A percentile compares a stretch with the other conserved stretches of the same genome.
Evolutionary conservation across 208 protist species (phyloP).

Genomic region (Acanthamoeba royreba): DNA sequence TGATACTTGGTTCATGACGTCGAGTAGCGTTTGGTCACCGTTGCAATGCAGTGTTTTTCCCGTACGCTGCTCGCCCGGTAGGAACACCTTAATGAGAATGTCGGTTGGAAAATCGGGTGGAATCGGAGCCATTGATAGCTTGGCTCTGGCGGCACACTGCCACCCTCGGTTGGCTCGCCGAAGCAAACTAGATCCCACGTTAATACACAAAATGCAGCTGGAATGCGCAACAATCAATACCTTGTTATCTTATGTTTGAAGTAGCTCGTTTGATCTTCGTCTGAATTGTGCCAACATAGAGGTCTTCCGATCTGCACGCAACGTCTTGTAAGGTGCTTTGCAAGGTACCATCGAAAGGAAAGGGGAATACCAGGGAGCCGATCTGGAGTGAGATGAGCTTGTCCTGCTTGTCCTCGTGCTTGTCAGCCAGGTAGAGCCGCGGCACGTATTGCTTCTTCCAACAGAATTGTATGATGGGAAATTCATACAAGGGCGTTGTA

Average conservation of each 20-base stretch:
- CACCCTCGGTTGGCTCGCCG: neutral
- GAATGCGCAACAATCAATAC: neutral
- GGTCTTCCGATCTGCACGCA: neutral
- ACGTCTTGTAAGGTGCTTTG: neutral
- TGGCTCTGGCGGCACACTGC: neutral
- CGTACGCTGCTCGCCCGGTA: conserved; percentile 26
- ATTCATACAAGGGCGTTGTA: neutral
- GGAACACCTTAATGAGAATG: neutral
- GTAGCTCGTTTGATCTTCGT: conserved; percentile 22
- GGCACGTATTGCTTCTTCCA: neutral
- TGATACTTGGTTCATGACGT: neutral
- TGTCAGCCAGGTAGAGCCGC: neutral
- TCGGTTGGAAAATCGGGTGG: neutral
- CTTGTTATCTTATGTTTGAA: conserved; percentile 29
- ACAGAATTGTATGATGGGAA: conserved; percentile 36
- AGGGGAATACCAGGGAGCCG: neutral
- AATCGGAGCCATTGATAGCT: neutral
- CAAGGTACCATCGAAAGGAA: neutral
- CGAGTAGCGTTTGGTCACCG: neutral
- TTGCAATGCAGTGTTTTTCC: neutral
- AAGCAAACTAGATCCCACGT: neutral
- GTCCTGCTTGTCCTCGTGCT: conserved; percentile 27
- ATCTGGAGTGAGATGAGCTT: conserved; percentile 35
- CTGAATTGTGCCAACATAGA: neutral
- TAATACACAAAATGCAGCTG: neutral